These are phyloP conservation scores for Yarrowia keelungensis DNA, from an alignment of 805 yeast genomes.

Conservation along the genomic window DNA sequence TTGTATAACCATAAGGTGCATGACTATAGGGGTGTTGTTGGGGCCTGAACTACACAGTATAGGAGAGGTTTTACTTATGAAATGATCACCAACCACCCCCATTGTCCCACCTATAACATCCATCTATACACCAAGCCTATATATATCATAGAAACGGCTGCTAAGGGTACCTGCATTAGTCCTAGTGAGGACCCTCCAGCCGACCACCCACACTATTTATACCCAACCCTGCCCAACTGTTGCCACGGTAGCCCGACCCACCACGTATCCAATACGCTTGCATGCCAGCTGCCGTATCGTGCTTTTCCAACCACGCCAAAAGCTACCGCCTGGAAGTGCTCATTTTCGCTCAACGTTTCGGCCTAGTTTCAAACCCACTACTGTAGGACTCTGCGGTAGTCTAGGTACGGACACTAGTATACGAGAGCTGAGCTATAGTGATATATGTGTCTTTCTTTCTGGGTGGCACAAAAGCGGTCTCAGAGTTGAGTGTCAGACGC, in stretches of 20 bases:
- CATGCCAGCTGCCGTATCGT: slow-evolving; percentile 1
- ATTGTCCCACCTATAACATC: neutral
- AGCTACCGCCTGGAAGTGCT: neutral
- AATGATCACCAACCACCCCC: too few species aligned
- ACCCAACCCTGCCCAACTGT: too few species aligned
- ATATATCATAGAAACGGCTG: slow-evolving; percentile 2
- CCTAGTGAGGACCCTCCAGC: too few species aligned
- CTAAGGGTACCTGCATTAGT: slow-evolving; percentile 4
- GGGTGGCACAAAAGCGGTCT: too few species aligned
- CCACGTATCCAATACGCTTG: slow-evolving; percentile 18
- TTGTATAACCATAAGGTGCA: too few species aligned
- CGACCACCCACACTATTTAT: too few species aligned
- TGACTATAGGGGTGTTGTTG: too few species aligned
- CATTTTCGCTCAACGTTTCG: neutral
- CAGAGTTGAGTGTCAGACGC: too few species aligned
- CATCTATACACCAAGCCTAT: slow-evolving; percentile 3
- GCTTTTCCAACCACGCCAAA: neutral
- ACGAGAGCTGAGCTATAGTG: neutral
- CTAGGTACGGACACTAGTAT: slow-evolving; percentile 14
- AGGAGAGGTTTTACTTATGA: too few species aligned
- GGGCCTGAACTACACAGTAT: too few species aligned
- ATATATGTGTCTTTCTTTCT: too few species aligned
- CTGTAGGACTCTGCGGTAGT: neutral
- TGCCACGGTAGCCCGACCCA: neutral
- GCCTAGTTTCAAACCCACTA: slow-evolving; percentile 10